These are phyloP conservation scores for Emergomyces orientalis DNA, from an alignment of 2,329 filamentous ascomycete species.

Conservation along the genomic window DNA sequence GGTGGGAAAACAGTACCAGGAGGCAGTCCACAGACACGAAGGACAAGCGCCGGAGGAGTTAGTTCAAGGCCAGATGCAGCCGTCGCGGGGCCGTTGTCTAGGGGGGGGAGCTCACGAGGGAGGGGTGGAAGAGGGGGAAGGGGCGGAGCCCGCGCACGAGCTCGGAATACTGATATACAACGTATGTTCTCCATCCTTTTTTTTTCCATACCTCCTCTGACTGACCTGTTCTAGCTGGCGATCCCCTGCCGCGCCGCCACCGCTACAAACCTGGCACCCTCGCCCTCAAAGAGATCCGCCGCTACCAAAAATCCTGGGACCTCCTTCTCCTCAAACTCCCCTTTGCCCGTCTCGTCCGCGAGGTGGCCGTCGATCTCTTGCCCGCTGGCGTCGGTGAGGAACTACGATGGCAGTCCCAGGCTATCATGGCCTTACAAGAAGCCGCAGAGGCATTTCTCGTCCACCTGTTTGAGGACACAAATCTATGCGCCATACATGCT, in stretches of 20 bases:
- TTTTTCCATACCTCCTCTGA: not conserved
- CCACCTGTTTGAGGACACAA: slow-evolving; percentile 92
- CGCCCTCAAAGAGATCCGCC: slow-evolving; percentile 82
- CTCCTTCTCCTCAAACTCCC: slow-evolving; percentile 60
- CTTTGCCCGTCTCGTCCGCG: slow-evolving; percentile 41
- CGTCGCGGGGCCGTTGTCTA: slow-evolving; percentile 6
- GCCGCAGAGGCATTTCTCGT: slow-evolving; percentile 93
- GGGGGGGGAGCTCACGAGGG: slow-evolving; percentile 6
- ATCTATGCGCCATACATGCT: slow-evolving; percentile 92
- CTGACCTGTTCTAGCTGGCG: slow-evolving; percentile 49
- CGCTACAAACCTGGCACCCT: slow-evolving; percentile 72
- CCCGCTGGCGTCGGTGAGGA: slow-evolving; percentile 53
- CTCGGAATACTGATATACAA: slow-evolving; percentile 28
- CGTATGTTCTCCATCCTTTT: slow-evolving; percentile 23
- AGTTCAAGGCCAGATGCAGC: slow-evolving; percentile 5
- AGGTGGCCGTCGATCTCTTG: slow-evolving; percentile 47
- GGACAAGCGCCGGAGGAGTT: slow-evolving; percentile 9
- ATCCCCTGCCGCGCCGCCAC: slow-evolving; percentile 55
- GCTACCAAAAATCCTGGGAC: slow-evolving; percentile 82
- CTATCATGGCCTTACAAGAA: slow-evolving; percentile 87
- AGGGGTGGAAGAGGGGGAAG: slow-evolving; percentile 9
- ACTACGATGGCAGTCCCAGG: slow-evolving; percentile 92
- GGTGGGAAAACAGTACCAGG: slow-evolving; percentile 10
- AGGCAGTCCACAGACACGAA: slow-evolving; percentile 7
- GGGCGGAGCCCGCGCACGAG: slow-evolving; percentile 14